Evolutionary conservation across 306 rosid genomes (phyloP), one percentile per base, ranked within the genome.

Genomic region (Prunus mume): DNA sequence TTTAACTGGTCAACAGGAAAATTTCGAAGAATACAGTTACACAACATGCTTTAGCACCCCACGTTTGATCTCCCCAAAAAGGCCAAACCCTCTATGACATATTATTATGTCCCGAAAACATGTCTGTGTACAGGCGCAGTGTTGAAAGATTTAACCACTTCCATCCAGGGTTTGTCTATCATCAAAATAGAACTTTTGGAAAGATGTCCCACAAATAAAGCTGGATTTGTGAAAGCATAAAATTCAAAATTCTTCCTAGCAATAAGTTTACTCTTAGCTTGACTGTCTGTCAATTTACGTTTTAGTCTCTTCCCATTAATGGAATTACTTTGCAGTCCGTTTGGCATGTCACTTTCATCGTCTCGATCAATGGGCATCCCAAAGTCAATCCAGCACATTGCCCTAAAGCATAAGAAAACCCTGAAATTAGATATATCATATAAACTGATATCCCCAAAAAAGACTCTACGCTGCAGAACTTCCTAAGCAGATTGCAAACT

Each of bases 371-470:
- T 86, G 0, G 98, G 91, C 82, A 86, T 78, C 70, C 90, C 90
- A 71, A 96, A 92, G 83, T 96, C 99, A 57, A 96, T 96, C 81
- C 85, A 81, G 87, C 99, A 96, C 96, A 89, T 88, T 7, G 99
- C 98, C 92, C 99, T 96, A 82, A 67, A 81, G 68, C 19, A 77
- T 65, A 32, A 56, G 79, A 69, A 52, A 80, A 54, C 41, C 78
- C 54, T 50, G 80, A 68, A 49, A 83, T 87, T 64, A 86, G 81
- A 66, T 54, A 78, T 46, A 63, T 63, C 22, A 69, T 20, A 38
- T n/a, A 61, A 61, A 50, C 19, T 27, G 19, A 41, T 38, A n/a
- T 58, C 60, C 24, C 25, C 15, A 34, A 18, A 34, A 65, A 3
- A 28, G 27, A 25, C 14, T 45, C 5, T 2, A 58, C 18, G 32